Evolutionary conservation across 1,284 basidiomycete genomes (phyloP).

Genomic region (Mycena citricolor): DNA sequence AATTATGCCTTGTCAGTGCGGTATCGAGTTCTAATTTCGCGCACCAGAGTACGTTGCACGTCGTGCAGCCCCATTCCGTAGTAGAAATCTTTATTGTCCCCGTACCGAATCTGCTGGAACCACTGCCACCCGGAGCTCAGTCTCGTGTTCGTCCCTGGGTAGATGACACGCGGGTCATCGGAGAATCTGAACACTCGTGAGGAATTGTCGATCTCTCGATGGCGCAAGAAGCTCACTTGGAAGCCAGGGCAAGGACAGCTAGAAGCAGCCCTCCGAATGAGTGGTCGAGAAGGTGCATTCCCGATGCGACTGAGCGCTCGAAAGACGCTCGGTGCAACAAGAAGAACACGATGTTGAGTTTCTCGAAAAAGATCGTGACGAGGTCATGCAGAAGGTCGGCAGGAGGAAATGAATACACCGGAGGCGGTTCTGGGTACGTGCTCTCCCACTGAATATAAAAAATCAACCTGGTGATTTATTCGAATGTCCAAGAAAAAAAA

Average conservation of each 20-base stretch:
- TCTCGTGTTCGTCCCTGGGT: constrained; percentile 40
- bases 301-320: constrained; percentile 52
- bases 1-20: background rate
- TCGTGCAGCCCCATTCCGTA: constrained; percentile 55
- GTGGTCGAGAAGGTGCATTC: constrained; percentile 56
- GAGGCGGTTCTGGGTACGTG: constrained; percentile 31
- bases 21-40: constrained; percentile 16
- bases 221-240: constrained; percentile 43
- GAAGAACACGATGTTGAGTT: constrained; percentile 62
- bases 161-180: constrained; percentile 63
- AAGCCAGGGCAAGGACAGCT: constrained; percentile 75
- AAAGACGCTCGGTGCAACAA: constrained; percentile 80
- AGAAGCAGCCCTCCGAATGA: constrained; percentile 71
- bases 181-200: constrained; percentile 42
- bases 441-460: constrained; percentile 43
- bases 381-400: constrained; percentile 60
- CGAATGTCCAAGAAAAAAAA: constrained; percentile 1
- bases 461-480: no score
- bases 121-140: constrained; percentile 77
- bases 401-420: constrained; percentile 51
- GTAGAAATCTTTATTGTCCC: constrained; percentile 47
- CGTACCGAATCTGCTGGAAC: constrained; percentile 61
- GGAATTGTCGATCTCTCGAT: background rate
- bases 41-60: constrained; percentile 51
- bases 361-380: constrained; percentile 70